Evolutionary conservation across 2,329 filamentous ascomycete genomes (phyloP).

Genomic region (Arachnomyces sp.): DNA sequence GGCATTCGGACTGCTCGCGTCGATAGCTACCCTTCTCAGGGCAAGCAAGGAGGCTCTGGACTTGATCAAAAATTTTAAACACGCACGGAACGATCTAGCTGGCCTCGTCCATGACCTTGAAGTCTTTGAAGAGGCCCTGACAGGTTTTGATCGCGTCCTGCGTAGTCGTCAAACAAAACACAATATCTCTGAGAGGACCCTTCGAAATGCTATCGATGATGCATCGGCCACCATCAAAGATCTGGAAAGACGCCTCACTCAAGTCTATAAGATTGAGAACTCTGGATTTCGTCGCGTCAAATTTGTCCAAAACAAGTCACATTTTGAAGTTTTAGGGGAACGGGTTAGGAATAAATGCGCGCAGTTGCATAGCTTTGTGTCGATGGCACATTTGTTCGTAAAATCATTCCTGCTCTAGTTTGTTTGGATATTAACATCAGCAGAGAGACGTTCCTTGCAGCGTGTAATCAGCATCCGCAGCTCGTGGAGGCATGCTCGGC

Average conservation of each 20-base stretch:
- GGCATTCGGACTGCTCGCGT: constrained; percentile 9
- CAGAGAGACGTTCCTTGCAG: constrained; percentile 11
- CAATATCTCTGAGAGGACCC: constrained; percentile 9
- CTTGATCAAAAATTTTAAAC: constrained; percentile 5
- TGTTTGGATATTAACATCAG: neutral
- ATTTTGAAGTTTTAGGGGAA: constrained; percentile 6
- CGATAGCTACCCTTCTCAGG: constrained; percentile 5
- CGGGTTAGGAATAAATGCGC: constrained; percentile 9
- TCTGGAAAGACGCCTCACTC: constrained; percentile 2
- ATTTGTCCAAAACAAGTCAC: constrained; percentile 11
- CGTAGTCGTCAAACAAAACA: constrained; percentile 12
- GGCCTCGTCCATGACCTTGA: constrained; percentile 8
- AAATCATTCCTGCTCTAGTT: neutral
- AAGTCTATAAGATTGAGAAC: constrained; percentile 8
- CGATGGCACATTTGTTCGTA: constrained; percentile 10
- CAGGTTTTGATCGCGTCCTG: constrained; percentile 11
- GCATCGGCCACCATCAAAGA: constrained; percentile 8
- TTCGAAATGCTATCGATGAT: constrained; percentile 8
- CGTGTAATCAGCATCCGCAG: constrained; percentile 9
- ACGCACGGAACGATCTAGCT: constrained; percentile 8
- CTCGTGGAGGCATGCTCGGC: constrained; percentile 9
- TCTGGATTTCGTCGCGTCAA: constrained; percentile 11
- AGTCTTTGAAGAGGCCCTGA: constrained; percentile 11
- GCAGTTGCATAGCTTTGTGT: constrained; percentile 11
- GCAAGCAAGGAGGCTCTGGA: constrained; percentile 4